phyloP scores from a whole-genome alignment of 306 rosid genomes.

The Canavalia gladiata region DNA sequence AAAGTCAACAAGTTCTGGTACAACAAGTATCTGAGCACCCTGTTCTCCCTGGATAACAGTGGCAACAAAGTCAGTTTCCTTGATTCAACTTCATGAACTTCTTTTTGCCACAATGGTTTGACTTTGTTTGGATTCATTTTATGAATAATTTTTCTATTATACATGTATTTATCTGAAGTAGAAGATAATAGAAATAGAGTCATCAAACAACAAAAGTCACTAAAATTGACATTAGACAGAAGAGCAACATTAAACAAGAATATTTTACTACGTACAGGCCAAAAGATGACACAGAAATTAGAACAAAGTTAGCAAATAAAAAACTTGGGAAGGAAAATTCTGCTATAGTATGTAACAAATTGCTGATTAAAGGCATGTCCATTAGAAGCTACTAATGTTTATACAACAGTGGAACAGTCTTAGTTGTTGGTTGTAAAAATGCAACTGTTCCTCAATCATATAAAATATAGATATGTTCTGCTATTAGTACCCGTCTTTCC shows the following conservation, averaged over 20 bases:
- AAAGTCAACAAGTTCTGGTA: constrained; percentile 86
- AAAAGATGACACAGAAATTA: background rate
- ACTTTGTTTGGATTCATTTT: constrained; percentile 3
- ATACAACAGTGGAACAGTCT: constrained; percentile 33
- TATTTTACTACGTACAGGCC: constrained; percentile 3
- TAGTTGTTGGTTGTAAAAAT: constrained; percentile 11
- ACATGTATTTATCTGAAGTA: background rate
- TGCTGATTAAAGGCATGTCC: constrained; percentile 10
- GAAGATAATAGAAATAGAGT: constrained; percentile 23
- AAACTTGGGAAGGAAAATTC: constrained; percentile 6
- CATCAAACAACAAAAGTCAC: constrained; percentile 24
- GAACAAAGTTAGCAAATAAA: background rate
- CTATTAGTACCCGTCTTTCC: background rate
- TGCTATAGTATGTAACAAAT: constrained; percentile 25
- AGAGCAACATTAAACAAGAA: constrained; percentile 10
- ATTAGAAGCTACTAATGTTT: constrained; percentile 1
- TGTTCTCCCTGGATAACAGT: constrained; percentile 74
- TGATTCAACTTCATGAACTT: no score
- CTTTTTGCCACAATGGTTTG: background rate
- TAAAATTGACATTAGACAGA: background rate
- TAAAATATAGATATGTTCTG: constrained; percentile 16
- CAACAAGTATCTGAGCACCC: constrained; percentile 87
- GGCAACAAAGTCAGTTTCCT: constrained; percentile 20
- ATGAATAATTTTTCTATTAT: background rate
- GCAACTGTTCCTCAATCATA: constrained; percentile 13